phyloP scores from a whole-genome alignment of 1,284 basidiomycete genomes.

The Coriolopsis trogii region DNA sequence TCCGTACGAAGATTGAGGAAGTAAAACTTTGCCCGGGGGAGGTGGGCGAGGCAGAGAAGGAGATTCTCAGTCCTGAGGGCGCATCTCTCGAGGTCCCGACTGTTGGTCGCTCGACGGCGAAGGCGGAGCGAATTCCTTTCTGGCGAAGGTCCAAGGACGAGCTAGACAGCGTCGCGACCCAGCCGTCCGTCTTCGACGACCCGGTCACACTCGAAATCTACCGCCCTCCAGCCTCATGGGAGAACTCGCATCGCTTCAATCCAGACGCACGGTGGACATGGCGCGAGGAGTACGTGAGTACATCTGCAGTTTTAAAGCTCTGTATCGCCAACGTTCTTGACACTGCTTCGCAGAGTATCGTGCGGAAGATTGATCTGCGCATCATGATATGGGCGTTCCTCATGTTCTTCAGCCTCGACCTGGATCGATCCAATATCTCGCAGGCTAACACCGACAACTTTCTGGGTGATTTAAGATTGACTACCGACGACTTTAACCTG shows the following conservation, averaged over 20 bases:
- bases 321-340: neutral
- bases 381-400: slow-evolving; percentile 68
- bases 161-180: slow-evolving; percentile 37
- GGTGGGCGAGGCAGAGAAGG: slow-evolving; percentile 4
- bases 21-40: slow-evolving; percentile 3
- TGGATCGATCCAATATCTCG: slow-evolving; percentile 59
- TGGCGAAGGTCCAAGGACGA: slow-evolving; percentile 31
- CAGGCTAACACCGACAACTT: slow-evolving; percentile 73
- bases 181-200: slow-evolving; percentile 47
- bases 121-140: slow-evolving; percentile 21
- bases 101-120: slow-evolving; percentile 26
- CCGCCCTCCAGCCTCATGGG: slow-evolving; percentile 59
- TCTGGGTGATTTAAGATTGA: slow-evolving; percentile 60
- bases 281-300: slow-evolving; percentile 59
- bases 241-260: slow-evolving; percentile 70
- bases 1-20: slow-evolving; percentile 21
- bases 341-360: slow-evolving; percentile 40
- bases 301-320: neutral
- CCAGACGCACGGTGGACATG: slow-evolving; percentile 70
- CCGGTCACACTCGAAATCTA: slow-evolving; percentile 53
- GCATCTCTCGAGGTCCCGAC: slow-evolving; percentile 25
- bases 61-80: slow-evolving; percentile 19
- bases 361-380: slow-evolving; percentile 63
- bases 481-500: slow-evolving; percentile 67
- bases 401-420: slow-evolving; percentile 61